A percentile compares a stretch with the other conserved stretches of the same genome.
Evolutionary conservation across 768 basidiomycete species (phyloP).

Genomic region (Flagelloscypha sp.): DNA sequence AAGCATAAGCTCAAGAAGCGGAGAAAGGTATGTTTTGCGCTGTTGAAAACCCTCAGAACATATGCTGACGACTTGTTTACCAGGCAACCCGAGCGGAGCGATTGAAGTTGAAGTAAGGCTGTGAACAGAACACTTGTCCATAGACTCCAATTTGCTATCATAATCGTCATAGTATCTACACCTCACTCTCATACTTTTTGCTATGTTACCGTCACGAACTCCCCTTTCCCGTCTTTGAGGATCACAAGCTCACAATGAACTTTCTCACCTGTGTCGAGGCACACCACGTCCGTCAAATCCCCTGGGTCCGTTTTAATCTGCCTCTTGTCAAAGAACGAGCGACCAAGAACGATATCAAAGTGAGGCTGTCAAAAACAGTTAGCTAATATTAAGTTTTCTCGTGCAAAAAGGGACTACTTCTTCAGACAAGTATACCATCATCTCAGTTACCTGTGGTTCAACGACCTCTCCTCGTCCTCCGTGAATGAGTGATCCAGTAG

Average conservation of each 20-base stretch:
- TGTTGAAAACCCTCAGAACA: neutral
- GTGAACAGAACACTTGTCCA: neutral
- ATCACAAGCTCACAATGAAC: constrained; percentile 90
- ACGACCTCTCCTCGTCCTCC: too few species aligned
- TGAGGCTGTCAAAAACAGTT: too few species aligned
- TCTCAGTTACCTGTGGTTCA: constrained; percentile 32
- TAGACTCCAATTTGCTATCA: constrained; percentile 21
- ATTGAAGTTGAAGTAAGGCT: neutral
- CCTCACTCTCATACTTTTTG: neutral
- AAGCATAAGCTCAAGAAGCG: constrained; percentile 95
- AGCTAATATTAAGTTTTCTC: too few species aligned
- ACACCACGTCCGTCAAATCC: constrained; percentile 86
- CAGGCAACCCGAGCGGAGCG: neutral
- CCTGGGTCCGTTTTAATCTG: constrained; percentile 74
- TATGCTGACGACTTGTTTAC: constrained; percentile 13
- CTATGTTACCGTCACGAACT: constrained; percentile 83
- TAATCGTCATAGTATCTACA: constrained; percentile 18
- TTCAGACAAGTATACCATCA: constrained; percentile 82
- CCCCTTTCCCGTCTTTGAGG: constrained; percentile 82
- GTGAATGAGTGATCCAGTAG: too few species aligned
- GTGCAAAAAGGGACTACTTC: too few species aligned
- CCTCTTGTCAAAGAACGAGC: constrained; percentile 76
- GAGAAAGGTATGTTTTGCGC: constrained; percentile 54
- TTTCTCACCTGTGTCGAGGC: constrained; percentile 87
- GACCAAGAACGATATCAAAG: constrained; percentile 90